phyloP scores from a whole-genome alignment of 2,329 filamentous ascomycete species.

The Ambrosiella beaveri region DNA sequence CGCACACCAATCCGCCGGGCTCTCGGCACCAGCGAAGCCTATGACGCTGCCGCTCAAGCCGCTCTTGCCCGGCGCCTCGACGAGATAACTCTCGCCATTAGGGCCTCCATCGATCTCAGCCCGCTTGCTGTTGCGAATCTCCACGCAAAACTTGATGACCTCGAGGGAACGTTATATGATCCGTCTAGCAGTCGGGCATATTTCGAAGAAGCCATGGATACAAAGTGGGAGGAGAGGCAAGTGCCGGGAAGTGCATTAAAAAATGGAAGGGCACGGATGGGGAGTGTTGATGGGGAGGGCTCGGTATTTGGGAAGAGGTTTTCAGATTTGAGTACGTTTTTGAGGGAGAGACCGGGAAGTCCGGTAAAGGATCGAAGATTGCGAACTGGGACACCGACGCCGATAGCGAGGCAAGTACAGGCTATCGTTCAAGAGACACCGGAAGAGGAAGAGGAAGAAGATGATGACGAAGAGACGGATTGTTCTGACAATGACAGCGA shows the following conservation, averaged over 20 bases:
- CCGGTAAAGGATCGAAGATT: neutral
- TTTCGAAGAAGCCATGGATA: conserved; percentile 7
- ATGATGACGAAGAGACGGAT: neutral
- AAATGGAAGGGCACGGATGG: conserved; percentile 9
- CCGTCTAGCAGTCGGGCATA: conserved; percentile 6
- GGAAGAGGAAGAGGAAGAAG: neutral
- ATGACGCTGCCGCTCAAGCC: conserved; percentile 12
- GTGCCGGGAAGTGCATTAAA: neutral
- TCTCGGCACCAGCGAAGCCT: conserved; percentile 11
- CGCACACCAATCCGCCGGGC: conserved; percentile 9
- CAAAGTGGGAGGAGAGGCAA: neutral
- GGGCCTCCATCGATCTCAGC: conserved; percentile 9
- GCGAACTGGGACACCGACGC: conserved; percentile 5
- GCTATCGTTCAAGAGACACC: neutral
- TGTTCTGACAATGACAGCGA: neutral
- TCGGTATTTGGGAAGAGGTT: conserved; percentile 9
- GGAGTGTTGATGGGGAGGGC: conserved; percentile 11
- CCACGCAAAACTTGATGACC: conserved; percentile 9
- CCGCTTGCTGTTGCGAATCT: conserved; percentile 9
- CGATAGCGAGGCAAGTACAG: neutral
- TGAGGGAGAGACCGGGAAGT: conserved; percentile 6
- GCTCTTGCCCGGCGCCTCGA: conserved; percentile 10
- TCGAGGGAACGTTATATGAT: conserved; percentile 8
- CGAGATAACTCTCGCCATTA: conserved; percentile 8
- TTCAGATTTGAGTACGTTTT: conserved; percentile 8